phyloP scores from a whole-genome alignment of 345 rosid species.

The Gossypium stocksii region DNA sequence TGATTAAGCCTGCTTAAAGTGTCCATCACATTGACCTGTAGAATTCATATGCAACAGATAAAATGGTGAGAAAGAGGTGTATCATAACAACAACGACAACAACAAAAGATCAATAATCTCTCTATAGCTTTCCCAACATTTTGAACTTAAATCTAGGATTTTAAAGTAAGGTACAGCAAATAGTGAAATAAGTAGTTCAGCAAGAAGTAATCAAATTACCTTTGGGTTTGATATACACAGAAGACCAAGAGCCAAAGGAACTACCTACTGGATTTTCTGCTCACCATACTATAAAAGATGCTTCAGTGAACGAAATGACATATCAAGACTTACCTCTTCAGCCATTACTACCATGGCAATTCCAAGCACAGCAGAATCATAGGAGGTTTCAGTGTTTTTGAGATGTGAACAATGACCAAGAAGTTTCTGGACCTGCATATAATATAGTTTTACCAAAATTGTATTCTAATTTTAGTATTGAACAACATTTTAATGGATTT shows the following conservation, averaged over 20 bases:
- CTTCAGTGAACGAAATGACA: conserved; percentile 91
- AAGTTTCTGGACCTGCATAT: conserved; percentile 76
- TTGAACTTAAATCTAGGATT: neutral
- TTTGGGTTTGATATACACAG: conserved; percentile 97
- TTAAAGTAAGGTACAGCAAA: neutral
- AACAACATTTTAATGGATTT: conserved; percentile 16
- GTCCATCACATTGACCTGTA: conserved; percentile 92
- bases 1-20: conserved; percentile 96
- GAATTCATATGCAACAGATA: neutral
- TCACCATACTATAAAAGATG: conserved; percentile 95
- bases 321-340: conserved; percentile 94
- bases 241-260: conserved; percentile 96
- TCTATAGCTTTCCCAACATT: neutral
- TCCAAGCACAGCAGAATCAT: conserved; percentile 96
- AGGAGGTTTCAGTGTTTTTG: conserved; percentile 81
- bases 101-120: too few relatives aligned
- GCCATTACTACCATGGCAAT: conserved; percentile 99
- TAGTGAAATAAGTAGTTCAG: neutral
- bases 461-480: neutral
- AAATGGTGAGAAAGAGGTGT: neutral
- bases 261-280: conserved; percentile 79
- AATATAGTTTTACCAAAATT: neutral
- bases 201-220: conserved; percentile 35
- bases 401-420: conserved; percentile 86
- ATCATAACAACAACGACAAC: too few relatives aligned